Evolutionary conservation across 495 filamentous ascomycete species (phyloP).

Genomic region (Friedmanniomyces simplex): DNA sequence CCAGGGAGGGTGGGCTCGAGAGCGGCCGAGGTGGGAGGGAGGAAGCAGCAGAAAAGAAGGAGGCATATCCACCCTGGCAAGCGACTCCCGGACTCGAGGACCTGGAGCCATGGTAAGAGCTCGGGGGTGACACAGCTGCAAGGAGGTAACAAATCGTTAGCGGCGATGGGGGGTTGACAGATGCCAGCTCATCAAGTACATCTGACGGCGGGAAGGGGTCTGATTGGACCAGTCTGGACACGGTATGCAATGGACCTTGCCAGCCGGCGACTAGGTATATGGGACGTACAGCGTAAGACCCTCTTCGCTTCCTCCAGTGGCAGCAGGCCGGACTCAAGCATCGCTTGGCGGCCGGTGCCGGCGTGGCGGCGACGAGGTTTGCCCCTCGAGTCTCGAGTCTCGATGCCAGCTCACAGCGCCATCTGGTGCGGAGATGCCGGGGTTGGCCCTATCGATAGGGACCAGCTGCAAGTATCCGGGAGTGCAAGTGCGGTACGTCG

Average conservation of each 20-base stretch:
- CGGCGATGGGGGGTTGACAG: constrained; percentile 12
- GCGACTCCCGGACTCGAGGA: constrained; percentile 8
- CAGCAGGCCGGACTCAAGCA: constrained; percentile 2
- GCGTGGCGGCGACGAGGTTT: neutral
- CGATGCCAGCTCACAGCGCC: neutral
- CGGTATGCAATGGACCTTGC: neutral
- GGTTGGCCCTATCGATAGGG: neutral
- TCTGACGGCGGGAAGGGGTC: neutral
- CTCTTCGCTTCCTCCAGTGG: neutral
- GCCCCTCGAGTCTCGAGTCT: neutral
- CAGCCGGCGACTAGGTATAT: neutral
- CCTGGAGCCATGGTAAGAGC: constrained; percentile 11
- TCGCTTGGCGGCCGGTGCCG: neutral
- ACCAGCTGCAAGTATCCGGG: neutral
- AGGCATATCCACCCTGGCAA: neutral
- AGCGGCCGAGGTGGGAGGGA: constrained; percentile 3
- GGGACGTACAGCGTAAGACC: constrained; percentile 11
- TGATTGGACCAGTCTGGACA: constrained; percentile 7
- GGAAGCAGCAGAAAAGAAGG: neutral
- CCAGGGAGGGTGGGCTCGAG: constrained; percentile 11
- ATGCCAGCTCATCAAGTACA: constrained; percentile 21
- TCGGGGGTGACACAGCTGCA: constrained; percentile 17
- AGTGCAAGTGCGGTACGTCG: neutral
- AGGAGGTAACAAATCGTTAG: constrained; percentile 17
- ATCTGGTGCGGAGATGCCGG: neutral